phyloP scores from a whole-genome alignment of 2,329 filamentous ascomycete genomes.

The Botrytis cinerea region DNA sequence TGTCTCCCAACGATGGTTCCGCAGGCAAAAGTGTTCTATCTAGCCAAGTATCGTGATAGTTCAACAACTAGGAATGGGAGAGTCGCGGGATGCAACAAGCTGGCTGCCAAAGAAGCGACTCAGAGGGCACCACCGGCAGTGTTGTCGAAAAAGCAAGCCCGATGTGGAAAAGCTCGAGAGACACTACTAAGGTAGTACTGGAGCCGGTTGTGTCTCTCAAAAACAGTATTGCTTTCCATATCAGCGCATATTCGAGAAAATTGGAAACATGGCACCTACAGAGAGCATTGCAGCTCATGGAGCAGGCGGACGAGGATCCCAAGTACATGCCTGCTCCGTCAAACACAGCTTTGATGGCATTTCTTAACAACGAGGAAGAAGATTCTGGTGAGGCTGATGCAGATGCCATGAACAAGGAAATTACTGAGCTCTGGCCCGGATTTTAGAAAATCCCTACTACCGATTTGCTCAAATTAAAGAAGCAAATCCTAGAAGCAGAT shows the following conservation, averaged over 20 bases:
- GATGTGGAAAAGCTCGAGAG: neutral
- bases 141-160: fast-evolving
- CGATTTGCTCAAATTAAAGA: neutral
- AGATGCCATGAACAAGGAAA: neutral
- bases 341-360: neutral
- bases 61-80: neutral
- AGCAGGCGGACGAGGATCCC: neutral
- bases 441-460: fast-evolving
- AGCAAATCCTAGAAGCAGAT: neutral
- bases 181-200: neutral
- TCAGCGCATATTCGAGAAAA: neutral
- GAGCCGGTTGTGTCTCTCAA: neutral
- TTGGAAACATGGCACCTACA: neutral
- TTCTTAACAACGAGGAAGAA: neutral
- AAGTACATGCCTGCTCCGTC: neutral
- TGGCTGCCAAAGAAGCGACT: neutral
- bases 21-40: neutral
- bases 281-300: fast-evolving
- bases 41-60: neutral
- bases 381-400: neutral
- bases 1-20: neutral
- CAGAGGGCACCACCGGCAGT: neutral
- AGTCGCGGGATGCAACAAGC: neutral
- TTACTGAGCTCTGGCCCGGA: neutral
- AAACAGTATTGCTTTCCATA: neutral